A percentile compares a stretch with the other conserved stretches of the same genome.
Evolutionary conservation across 164 flowering plant species (phyloP).

Genomic region (Annona cherimola): DNA sequence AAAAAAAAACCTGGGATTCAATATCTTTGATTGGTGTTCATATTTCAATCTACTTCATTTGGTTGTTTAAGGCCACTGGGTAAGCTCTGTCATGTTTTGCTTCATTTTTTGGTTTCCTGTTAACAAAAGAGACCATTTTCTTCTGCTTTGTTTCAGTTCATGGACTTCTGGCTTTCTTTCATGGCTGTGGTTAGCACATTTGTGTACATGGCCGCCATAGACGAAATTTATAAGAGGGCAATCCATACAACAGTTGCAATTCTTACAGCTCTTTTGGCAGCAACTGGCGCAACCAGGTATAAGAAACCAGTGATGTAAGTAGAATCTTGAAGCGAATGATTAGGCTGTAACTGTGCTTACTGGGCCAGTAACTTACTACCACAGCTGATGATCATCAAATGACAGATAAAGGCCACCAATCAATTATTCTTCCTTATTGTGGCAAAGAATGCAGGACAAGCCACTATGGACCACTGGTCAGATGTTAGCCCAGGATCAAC

Average conservation of each 20-base stretch:
- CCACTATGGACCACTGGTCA: neutral
- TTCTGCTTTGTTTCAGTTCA: constrained; percentile 46
- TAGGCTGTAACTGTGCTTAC: neutral
- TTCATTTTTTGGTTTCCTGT: neutral
- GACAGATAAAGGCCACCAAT: neutral
- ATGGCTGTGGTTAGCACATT: constrained; percentile 78
- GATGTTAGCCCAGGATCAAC: neutral
- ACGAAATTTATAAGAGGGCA: constrained; percentile 58
- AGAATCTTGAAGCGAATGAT: neutral
- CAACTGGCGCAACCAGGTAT: constrained; percentile 79
- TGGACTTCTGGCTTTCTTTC: constrained; percentile 93
- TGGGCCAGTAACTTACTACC: neutral
- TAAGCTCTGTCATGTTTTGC: neutral
- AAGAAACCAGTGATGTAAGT: neutral
- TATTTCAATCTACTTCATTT: neutral
- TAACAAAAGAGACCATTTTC: neutral
- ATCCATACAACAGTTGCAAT: constrained; percentile 74
- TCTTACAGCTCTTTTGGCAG: constrained; percentile 83
- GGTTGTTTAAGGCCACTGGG: neutral
- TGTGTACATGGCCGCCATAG: constrained; percentile 51
- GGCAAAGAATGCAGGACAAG: neutral
- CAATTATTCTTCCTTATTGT: neutral
- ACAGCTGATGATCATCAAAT: neutral
- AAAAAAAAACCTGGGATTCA: too few relatives aligned
- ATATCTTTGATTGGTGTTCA: too few relatives aligned